phyloP scores from a whole-genome alignment of 352 stramenopile species.

The Globisporangium orthogonon region DNA sequence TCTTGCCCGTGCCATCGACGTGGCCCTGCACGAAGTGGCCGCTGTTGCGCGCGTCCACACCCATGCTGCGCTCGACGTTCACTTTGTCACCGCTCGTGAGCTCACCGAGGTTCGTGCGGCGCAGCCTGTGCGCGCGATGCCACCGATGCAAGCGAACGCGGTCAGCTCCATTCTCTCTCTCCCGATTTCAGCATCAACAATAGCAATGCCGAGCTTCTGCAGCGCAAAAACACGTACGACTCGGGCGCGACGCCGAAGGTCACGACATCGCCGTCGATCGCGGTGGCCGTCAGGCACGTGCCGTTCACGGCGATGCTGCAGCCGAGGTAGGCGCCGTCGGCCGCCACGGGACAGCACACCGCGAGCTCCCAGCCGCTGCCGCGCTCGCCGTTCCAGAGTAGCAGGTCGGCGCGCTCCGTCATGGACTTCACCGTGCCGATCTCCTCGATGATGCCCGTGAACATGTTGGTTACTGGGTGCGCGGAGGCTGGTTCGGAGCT shows the following conservation, averaged over 20 bases:
- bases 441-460: constrained; percentile 98
- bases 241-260: constrained; percentile 95
- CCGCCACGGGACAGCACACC: constrained; percentile 68
- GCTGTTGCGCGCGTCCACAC: constrained; percentile 90
- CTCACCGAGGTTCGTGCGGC: constrained; percentile 86
- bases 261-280: constrained; percentile 82
- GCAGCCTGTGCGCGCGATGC: constrained; percentile 34
- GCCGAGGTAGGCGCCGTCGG: constrained; percentile 84
- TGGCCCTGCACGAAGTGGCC: constrained; percentile 99
- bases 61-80: constrained; percentile 90
- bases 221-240: constrained; percentile 39
- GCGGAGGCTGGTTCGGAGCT: no score
- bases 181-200: not conserved
- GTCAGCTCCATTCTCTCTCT: not conserved
- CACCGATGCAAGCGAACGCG: not conserved
- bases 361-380: constrained; percentile 88
- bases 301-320: constrained; percentile 97
- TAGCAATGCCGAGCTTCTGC: no score
- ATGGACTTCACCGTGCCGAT: constrained; percentile 94
- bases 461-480: constrained; percentile 56
- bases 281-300: constrained; percentile 95
- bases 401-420: constrained; percentile 87
- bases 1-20: constrained; percentile 93
- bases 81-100: constrained; percentile 89
- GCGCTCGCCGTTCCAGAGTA: constrained; percentile 93